phyloP scores from a whole-genome alignment of 352 stramenopile genomes.

The Sclerospora graminicola region DNA sequence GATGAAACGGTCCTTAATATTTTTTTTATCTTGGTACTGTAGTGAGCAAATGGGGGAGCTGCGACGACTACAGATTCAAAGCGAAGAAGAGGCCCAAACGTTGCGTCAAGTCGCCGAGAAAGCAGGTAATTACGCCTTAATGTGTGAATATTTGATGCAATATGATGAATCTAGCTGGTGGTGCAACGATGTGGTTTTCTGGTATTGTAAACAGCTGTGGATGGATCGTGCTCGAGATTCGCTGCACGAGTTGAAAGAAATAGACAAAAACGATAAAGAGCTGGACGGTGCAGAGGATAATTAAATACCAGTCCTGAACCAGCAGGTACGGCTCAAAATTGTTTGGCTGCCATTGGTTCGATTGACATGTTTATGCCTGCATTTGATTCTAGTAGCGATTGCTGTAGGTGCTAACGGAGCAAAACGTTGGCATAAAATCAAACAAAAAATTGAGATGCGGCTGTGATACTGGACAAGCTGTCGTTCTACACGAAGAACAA shows the following conservation, averaged over 20 bases:
- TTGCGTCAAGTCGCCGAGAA: too few species aligned
- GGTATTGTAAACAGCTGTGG: conserved; percentile 46
- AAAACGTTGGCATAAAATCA: conserved; percentile 34
- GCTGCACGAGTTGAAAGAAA: conserved; percentile 15
- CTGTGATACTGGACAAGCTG: too few species aligned
- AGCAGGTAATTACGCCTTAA: conserved; percentile 30
- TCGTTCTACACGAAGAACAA: conserved; percentile 42
- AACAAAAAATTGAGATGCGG: conserved; percentile 53
- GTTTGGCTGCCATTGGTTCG: not conserved
- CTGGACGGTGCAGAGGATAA: conserved; percentile 2
- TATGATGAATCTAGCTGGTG: not conserved
- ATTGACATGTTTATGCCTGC: too few species aligned
- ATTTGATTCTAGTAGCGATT: conserved; percentile 27
- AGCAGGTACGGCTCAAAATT: conserved; percentile 10
- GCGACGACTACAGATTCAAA: too few species aligned
- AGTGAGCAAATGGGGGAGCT: too few species aligned
- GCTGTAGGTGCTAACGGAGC: conserved; percentile 32
- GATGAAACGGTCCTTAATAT: not conserved
- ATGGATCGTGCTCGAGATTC: conserved; percentile 76
- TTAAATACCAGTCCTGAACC: conserved; percentile 11
- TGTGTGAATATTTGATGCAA: not conserved
- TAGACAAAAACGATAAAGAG: conserved; percentile 12
- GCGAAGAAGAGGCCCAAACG: too few species aligned
- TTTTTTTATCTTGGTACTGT: too few species aligned
- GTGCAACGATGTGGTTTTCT: too few species aligned